phyloP scores from a whole-genome alignment of 495 filamentous ascomycete species.

The Pseudotulostoma volvatum region DNA sequence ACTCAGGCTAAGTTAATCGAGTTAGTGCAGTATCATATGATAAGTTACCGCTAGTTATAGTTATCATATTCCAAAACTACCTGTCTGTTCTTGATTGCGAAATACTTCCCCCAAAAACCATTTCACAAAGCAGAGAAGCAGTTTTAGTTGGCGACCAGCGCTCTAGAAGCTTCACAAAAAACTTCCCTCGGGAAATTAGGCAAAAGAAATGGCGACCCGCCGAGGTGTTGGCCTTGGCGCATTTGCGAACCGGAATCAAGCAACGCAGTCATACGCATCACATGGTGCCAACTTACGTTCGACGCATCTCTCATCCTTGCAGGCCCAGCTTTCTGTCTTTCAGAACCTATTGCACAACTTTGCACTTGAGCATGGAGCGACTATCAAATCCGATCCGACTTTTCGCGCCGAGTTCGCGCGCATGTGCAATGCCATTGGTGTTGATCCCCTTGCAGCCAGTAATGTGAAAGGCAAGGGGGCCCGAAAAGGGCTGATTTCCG shows the following conservation, averaged over 20 bases:
- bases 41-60: no score
- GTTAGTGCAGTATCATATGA: no score
- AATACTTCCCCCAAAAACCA: no score
- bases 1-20: no score
- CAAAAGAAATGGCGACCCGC: conserved; percentile 37
- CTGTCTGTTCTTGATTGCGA: no score
- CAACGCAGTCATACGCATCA: conserved; percentile 67
- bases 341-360: conserved; percentile 86
- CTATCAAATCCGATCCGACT: conserved; percentile 83
- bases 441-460: conserved; percentile 74
- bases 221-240: conserved; percentile 78
- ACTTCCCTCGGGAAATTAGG: no score
- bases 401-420: conserved; percentile 95
- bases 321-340: conserved; percentile 89
- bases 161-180: no score
- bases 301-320: conserved; percentile 63
- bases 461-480: conserved; percentile 38
- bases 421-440: conserved; percentile 94
- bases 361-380: conserved; percentile 80
- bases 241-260: conserved; percentile 67
- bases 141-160: no score
- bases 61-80: no score
- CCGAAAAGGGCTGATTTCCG: conserved; percentile 13
- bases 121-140: no score
- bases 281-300: conserved; percentile 76